These are phyloP conservation scores for Lasiodiplodia sp. DNA, from an alignment of 2,329 filamentous ascomycete genomes.

Conservation along the genomic window DNA sequence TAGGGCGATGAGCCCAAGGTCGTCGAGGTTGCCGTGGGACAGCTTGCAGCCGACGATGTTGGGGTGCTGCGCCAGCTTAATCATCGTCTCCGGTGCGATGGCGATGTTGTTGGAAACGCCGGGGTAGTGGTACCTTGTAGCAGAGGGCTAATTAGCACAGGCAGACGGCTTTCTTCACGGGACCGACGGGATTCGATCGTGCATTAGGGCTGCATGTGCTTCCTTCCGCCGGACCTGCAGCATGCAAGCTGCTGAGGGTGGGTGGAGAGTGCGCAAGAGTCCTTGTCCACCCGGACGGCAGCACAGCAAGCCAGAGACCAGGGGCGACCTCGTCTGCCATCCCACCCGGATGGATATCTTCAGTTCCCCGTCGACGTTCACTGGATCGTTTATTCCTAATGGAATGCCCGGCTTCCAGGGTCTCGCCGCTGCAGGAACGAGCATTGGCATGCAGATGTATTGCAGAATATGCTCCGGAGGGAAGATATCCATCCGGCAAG, in stretches of 20 bases:
- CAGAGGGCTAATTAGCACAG: not conserved
- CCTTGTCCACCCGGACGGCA: not conserved
- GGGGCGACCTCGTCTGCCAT: not conserved
- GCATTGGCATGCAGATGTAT: not conserved
- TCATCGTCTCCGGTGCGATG: constrained; percentile 62
- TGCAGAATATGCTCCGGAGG: not conserved
- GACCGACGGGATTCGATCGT: constrained; percentile 1
- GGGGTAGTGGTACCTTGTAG: constrained; percentile 63
- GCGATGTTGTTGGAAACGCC: constrained; percentile 68
- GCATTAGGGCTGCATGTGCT: constrained; percentile 20
- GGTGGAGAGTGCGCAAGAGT: not conserved
- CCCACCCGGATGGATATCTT: constrained; percentile 1
- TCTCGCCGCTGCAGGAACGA: not conserved
- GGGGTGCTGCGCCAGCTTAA: constrained; percentile 61
- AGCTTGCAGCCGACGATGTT: constrained; percentile 72
- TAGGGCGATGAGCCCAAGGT: constrained; percentile 63
- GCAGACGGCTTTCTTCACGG: not conserved
- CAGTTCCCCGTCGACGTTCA: constrained; percentile 16
- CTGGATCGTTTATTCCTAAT: constrained; percentile 5
- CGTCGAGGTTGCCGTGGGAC: constrained; percentile 67
- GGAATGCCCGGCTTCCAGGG: not conserved
- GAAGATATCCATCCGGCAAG: not conserved
- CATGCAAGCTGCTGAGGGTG: constrained; percentile 10
- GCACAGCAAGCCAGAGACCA: not conserved
- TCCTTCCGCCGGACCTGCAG: constrained; percentile 5